Evolutionary conservation across 2,329 filamentous ascomycete species (phyloP), one percentile per base, ranked within the genome.

Genomic region (Pseudogymnoascus sp.): DNA sequence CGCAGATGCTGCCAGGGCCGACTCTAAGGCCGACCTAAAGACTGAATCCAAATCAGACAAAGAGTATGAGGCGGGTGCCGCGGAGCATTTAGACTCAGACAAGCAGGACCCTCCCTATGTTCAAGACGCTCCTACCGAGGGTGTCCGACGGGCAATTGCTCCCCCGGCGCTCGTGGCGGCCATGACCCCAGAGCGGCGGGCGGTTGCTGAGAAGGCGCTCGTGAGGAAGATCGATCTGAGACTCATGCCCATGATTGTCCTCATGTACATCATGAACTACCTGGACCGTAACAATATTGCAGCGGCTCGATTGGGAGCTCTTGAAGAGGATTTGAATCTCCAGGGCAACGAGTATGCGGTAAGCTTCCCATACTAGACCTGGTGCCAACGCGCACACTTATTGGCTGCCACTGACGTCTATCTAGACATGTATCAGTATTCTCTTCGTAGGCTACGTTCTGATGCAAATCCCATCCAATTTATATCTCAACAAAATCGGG

Each of bases 191-290:
- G 83, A 85, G 67, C 76, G 85, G 67, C 79, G 83, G 39, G 63
- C 73, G 0, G 69, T 72, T 5, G 77, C 84, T 1, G 87, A 91
- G 72, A 79, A 76, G 65, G 80, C 78, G 61, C 74, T 91, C 62
- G 78, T 81, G 65, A 79, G 81, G 66, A 90, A 89, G 73, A 84
- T 90, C 63, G 88, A 91, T 72, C 68, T 82, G 7, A 78, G 86
- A 62, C 73, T 90, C 31, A 77, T 91, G 69, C 88, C 88, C 0
- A 86, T 86, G 75, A 78, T 90, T 45, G 83, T 90, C 62, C 69
- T 90, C 57, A 89, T 90, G 80, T 90, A 89, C 68, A 86, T 89
- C 68, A 78, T 89, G 77, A 89, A 89, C 69, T 89, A 88, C 71
- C 75, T 89, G 11, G 84, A 86, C 68, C 67, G 73, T 48, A 85